These are phyloP conservation scores for Aspergillus conjunctus DNA, from an alignment of 495 filamentous ascomycete genomes.

Conservation along the genomic window DNA sequence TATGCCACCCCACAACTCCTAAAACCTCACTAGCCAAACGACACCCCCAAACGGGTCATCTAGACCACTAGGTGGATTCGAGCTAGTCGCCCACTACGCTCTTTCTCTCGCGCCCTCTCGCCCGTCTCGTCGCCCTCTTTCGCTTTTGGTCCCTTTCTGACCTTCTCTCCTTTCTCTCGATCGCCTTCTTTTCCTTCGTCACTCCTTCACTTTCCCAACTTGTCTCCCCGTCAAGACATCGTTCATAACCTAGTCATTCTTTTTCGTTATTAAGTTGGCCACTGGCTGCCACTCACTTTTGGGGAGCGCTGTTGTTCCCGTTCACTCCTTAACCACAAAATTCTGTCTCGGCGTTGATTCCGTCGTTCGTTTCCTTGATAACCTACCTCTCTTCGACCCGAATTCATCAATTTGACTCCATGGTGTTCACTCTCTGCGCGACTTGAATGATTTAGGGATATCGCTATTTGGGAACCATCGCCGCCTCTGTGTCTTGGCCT, in stretches of 20 bases:
- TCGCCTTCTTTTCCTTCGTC: constrained; percentile 19
- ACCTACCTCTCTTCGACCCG: background rate
- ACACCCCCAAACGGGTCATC: constrained; percentile 23
- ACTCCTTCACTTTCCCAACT: constrained; percentile 17
- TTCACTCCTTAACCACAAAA: constrained; percentile 37
- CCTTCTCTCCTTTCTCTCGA: constrained; percentile 26
- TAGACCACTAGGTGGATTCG: constrained; percentile 25
- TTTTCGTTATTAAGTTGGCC: constrained; percentile 25
- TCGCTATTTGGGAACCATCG: background rate
- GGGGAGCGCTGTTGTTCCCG: constrained; percentile 27
- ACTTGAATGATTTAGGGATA: background rate
- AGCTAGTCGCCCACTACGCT: constrained; percentile 1
- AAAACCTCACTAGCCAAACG: constrained; percentile 14
- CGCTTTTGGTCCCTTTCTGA: constrained; percentile 23
- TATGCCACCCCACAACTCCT: constrained; percentile 15
- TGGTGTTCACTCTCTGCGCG: background rate
- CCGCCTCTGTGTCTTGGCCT: background rate
- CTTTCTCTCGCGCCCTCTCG: constrained; percentile 5
- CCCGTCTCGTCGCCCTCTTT: constrained; percentile 14
- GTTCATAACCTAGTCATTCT: constrained; percentile 24
- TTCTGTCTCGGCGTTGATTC: constrained; percentile 10
- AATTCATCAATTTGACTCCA: constrained; percentile 6
- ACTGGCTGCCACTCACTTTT: constrained; percentile 38
- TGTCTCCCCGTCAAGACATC: constrained; percentile 6
- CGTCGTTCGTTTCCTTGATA: constrained; percentile 3